Conservation (phyloP, 2,329 filamentous ascomycete genomes). For the Phialocephala sp. region DNA sequence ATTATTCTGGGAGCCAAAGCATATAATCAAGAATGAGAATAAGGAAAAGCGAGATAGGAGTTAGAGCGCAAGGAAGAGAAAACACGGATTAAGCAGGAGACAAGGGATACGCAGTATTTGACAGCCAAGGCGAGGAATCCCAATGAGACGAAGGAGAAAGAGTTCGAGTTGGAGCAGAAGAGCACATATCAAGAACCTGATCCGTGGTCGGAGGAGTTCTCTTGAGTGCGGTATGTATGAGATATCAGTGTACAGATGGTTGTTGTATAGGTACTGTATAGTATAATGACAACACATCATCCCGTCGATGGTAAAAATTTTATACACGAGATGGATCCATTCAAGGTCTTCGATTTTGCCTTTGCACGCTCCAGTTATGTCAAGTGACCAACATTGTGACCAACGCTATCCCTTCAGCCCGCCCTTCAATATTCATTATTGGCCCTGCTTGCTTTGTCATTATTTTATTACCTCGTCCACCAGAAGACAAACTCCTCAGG, state of each 20-base stretch:
- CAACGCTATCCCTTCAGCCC: too few species aligned
- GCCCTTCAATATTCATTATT: too few species aligned
- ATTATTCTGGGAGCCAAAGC: neutral
- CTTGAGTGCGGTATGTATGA: conserved; percentile 5
- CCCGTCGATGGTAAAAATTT: neutral
- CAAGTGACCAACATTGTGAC: too few species aligned
- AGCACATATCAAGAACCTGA: neutral
- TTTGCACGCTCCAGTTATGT: too few species aligned
- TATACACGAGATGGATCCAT: too few species aligned
- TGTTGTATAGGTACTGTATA: neutral
- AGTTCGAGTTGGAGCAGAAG: neutral
- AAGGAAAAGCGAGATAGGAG: neutral
- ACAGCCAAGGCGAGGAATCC: neutral
- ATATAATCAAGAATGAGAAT: neutral
- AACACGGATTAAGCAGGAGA: neutral
- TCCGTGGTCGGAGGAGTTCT: neutral
- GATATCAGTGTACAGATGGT: neutral
- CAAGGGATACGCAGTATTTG: neutral
- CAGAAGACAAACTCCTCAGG: too few species aligned
- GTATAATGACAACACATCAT: neutral
- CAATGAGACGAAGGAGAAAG: neutral
- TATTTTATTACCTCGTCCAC: too few species aligned
- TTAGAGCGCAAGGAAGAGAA: neutral
- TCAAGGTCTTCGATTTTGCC: too few species aligned
- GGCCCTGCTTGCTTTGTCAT: too few species aligned